A percentile compares a stretch with the other conserved stretches of the same genome.
Evolutionary conservation across 352 stramenopile genomes (phyloP).

Genomic region (Plasmopara viticola): DNA sequence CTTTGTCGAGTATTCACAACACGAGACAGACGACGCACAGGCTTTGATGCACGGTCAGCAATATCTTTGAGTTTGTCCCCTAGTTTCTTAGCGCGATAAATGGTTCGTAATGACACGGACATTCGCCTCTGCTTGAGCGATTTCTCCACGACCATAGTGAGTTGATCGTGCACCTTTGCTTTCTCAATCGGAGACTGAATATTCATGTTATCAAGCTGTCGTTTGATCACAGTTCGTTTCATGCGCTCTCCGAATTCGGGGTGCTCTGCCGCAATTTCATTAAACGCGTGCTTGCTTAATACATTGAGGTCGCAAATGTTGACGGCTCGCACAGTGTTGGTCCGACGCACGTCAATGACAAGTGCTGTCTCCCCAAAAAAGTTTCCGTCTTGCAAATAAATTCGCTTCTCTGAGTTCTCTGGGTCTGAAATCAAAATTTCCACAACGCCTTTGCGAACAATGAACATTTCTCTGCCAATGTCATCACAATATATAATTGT

Average conservation of each 20-base stretch:
- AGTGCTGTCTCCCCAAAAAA: conserved; percentile 76
- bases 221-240: conserved; percentile 77
- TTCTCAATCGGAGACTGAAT: conserved; percentile 67
- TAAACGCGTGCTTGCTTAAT: conserved; percentile 69
- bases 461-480: conserved; percentile 84
- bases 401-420: conserved; percentile 46
- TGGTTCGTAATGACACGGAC: conserved; percentile 63
- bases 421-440: conserved; percentile 59
- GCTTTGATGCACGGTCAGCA: conserved; percentile 44
- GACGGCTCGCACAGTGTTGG: conserved; percentile 69
- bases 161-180: conserved; percentile 69
- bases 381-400: conserved; percentile 68
- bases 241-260: conserved; percentile 75
- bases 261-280: conserved; percentile 77
- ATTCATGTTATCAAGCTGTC: conserved; percentile 82
- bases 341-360: conserved; percentile 73
- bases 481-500: conserved; percentile 80
- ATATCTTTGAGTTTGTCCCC: conserved; percentile 82
- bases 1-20: conserved; percentile 10
- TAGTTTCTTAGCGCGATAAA: conserved; percentile 76
- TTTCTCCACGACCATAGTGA: conserved; percentile 73
- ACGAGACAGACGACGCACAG: conserved; percentile 20
- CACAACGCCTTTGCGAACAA: conserved; percentile 78
- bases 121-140: conserved; percentile 68
- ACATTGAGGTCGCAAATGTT: conserved; percentile 77